phyloP scores from a whole-genome alignment of 2,329 filamentous ascomycete genomes.

The Fusarium foetens region DNA sequence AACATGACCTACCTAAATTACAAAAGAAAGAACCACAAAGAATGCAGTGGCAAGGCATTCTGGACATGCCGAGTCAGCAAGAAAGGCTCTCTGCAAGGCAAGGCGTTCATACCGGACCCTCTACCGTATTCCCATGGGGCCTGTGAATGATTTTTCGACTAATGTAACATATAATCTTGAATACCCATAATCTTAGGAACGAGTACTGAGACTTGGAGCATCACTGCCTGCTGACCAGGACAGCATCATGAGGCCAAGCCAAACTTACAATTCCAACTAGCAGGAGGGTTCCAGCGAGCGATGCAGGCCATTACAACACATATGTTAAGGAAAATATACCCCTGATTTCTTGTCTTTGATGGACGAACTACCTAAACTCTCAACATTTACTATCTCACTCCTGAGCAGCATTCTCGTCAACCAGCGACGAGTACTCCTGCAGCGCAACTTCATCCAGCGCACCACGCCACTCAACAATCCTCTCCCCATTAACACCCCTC shows the following conservation, averaged over 20 bases:
- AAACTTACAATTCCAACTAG: constrained; percentile 18
- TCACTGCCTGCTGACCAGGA: constrained; percentile 15
- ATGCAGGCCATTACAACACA: background rate
- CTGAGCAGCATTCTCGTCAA: background rate
- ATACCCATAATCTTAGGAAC: background rate
- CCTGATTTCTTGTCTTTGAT: background rate
- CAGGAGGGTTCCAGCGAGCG: background rate
- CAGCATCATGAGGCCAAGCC: constrained; percentile 23
- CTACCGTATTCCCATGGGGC: no score
- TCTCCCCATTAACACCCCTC: background rate
- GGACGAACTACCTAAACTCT: background rate
- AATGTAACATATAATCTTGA: constrained; percentile 16
- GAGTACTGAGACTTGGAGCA: constrained; percentile 29
- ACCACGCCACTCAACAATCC: background rate
- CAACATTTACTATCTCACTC: background rate
- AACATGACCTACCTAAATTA: background rate
- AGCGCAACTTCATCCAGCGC: background rate
- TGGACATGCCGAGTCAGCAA: background rate
- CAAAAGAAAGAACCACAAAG: background rate
- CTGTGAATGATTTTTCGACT: rapidly evolving
- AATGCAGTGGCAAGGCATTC: background rate
- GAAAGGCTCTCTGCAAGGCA: background rate
- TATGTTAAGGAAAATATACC: background rate
- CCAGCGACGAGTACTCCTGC: background rate
- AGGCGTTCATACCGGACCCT: background rate